Percentiles rank a stretch among this genome's conserved stretches.
Conservation (phyloP, 768 basidiomycete species). For the Dioszegia crocea region DNA sequence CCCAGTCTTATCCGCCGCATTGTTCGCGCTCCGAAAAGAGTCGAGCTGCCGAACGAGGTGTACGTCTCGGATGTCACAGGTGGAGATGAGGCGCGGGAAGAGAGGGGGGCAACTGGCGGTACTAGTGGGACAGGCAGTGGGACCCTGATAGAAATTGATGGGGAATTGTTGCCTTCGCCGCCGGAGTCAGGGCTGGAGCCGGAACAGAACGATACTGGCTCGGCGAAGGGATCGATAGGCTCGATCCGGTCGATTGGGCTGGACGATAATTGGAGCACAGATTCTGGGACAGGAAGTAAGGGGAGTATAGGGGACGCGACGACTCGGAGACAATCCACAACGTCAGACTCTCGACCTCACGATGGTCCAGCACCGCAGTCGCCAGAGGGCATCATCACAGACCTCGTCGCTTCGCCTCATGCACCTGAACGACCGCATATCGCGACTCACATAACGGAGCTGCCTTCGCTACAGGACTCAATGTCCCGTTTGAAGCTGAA, state of each 20-base stretch:
- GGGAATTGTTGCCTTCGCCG: not conserved
- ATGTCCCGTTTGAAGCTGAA: not conserved
- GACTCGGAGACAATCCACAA: no score
- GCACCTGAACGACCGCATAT: not conserved
- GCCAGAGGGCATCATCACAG: not conserved
- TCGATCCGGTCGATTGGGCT: not conserved
- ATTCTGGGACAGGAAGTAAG: not conserved
- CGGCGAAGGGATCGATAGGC: no score
- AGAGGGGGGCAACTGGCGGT: not conserved
- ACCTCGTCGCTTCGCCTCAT: not conserved
- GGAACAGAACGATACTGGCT: no score
- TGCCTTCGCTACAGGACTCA: not conserved
- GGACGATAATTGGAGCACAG: conserved; percentile 1
- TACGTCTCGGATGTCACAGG: conserved; percentile 30
- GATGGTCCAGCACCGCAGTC: not conserved
- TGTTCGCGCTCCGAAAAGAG: conserved; percentile 14
- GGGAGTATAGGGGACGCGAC: no score
- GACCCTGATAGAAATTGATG: not conserved
- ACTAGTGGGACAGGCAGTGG: not conserved
- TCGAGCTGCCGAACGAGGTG: conserved; percentile 9
- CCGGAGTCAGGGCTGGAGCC: no score
- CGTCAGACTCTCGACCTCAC: no score
- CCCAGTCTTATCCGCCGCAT: conserved; percentile 30
- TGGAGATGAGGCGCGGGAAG: conserved; percentile 14
- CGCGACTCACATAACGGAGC: not conserved